These are phyloP conservation scores for Hepatocystis sp. DNA, from an alignment of 169 alveolate genomes.

Conservation along the genomic window DNA sequence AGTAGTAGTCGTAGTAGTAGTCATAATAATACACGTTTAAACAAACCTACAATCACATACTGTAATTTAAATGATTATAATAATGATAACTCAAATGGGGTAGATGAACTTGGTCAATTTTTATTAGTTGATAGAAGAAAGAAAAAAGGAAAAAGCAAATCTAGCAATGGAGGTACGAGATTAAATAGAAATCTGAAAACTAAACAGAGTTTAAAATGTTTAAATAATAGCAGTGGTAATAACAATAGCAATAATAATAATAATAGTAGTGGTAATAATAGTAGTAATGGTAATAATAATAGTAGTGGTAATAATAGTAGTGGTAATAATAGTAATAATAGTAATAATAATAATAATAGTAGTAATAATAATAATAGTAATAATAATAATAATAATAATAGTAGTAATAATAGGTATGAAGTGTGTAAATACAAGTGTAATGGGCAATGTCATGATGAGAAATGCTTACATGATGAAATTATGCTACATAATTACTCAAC, in stretches of 20 bases:
- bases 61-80: slow-evolving; percentile 18
- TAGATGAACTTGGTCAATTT: slow-evolving; percentile 45
- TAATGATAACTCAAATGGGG: slow-evolving; percentile 13
- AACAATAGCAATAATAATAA: neutral
- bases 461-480: slow-evolving; percentile 24
- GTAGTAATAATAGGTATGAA: too few relatives aligned
- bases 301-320: neutral
- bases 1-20: too few relatives aligned
- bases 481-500: slow-evolving; percentile 8
- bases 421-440: too few relatives aligned
- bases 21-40: slow-evolving; percentile 7
- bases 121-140: slow-evolving; percentile 15
- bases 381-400: too few relatives aligned
- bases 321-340: neutral
- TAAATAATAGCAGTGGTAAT: neutral
- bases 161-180: too few relatives aligned
- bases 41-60: slow-evolving; percentile 9
- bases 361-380: slow-evolving; percentile 5
- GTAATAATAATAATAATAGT: neutral
- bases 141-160: too few relatives aligned
- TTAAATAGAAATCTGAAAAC: too few relatives aligned
- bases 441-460: too few relatives aligned
- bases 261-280: neutral
- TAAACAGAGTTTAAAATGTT: too few relatives aligned
- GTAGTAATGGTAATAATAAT: neutral